Conservation (phyloP, 106 monocot species). For the Allium fistulosum region DNA sequence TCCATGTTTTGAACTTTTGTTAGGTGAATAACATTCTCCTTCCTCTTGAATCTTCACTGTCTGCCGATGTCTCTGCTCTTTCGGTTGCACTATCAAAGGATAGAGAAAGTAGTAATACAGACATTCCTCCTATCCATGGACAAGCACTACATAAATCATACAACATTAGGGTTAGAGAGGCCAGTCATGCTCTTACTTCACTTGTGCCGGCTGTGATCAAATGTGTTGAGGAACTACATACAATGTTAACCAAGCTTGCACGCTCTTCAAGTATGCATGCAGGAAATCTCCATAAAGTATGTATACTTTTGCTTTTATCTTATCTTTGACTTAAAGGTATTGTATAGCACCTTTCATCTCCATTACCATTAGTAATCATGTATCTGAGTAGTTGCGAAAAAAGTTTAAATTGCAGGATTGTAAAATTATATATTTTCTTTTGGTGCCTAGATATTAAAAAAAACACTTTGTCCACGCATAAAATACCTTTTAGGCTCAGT, state of each 20-base stretch:
- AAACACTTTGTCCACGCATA: too few species aligned
- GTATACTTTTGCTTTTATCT: too few species aligned
- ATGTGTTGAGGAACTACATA: slow-evolving; percentile 50
- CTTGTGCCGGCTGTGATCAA: slow-evolving; percentile 53
- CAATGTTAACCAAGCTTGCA: slow-evolving; percentile 74
- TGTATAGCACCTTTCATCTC: too few species aligned
- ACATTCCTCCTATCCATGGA: slow-evolving; percentile 55
- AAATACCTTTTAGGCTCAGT: too few species aligned
- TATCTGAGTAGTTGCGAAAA: too few species aligned
- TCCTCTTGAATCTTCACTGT: slow-evolving; percentile 79
- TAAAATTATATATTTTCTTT: too few species aligned
- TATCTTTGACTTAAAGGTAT: too few species aligned
- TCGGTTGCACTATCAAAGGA: slow-evolving; percentile 40
- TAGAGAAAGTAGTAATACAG: slow-evolving; percentile 33
- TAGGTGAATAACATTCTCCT: slow-evolving; percentile 68
- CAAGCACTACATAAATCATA: slow-evolving; percentile 80
- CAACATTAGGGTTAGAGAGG: slow-evolving; percentile 47
- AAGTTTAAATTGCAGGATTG: too few species aligned
- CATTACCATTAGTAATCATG: too few species aligned
- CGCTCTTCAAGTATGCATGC: slow-evolving; percentile 71
- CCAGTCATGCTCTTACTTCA: slow-evolving; percentile 46
- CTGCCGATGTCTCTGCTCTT: slow-evolving; percentile 49
- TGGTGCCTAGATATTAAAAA: too few species aligned
- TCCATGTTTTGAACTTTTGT: background rate
- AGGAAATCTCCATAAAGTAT: slow-evolving; percentile 89